phyloP scores from a whole-genome alignment of 2,329 filamentous ascomycete species.

The Beauveria pseudobassiana region DNA sequence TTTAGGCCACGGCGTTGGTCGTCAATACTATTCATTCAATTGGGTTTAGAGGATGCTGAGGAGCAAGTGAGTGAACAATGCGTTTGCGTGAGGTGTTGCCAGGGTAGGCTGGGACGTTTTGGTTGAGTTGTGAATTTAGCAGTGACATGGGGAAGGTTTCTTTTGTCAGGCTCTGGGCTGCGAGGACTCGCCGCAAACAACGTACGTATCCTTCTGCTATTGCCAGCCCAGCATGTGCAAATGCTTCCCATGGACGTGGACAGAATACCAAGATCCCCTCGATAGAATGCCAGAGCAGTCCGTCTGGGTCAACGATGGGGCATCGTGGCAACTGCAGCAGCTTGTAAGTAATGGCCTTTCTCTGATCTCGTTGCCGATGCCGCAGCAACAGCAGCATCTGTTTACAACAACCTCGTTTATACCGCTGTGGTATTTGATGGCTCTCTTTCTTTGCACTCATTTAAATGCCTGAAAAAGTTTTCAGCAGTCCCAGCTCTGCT shows the following conservation, averaged over 20 bases:
- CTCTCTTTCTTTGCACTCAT: neutral
- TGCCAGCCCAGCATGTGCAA: slow-evolving; percentile 37
- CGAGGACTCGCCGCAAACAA: neutral
- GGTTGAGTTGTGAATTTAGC: neutral
- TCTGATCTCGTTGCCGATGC: neutral
- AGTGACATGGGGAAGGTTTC: neutral
- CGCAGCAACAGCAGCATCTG: neutral
- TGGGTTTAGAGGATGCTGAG: neutral
- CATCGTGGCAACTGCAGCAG: slow-evolving; percentile 29
- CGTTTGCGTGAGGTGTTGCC: too few species aligned
- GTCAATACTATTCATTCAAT: slow-evolving; percentile 17
- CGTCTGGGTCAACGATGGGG: slow-evolving; percentile 32
- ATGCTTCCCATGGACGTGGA: slow-evolving; percentile 44
- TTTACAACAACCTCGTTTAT: neutral
- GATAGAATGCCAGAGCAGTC: slow-evolving; percentile 32
- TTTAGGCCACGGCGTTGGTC: slow-evolving; percentile 28
- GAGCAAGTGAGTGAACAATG: neutral
- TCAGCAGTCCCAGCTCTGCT: neutral
- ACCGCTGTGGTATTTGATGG: too few species aligned
- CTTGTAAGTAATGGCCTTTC: slow-evolving; percentile 26
- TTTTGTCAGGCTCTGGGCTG: neutral
- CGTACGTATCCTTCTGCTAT: neutral
- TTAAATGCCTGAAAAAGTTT: neutral
- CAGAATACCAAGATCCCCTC: slow-evolving; percentile 35
- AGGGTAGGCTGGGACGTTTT: neutral